Conservation (phyloP, 768 basidiomycete genomes). For the Sarcodon aspratus region DNA sequence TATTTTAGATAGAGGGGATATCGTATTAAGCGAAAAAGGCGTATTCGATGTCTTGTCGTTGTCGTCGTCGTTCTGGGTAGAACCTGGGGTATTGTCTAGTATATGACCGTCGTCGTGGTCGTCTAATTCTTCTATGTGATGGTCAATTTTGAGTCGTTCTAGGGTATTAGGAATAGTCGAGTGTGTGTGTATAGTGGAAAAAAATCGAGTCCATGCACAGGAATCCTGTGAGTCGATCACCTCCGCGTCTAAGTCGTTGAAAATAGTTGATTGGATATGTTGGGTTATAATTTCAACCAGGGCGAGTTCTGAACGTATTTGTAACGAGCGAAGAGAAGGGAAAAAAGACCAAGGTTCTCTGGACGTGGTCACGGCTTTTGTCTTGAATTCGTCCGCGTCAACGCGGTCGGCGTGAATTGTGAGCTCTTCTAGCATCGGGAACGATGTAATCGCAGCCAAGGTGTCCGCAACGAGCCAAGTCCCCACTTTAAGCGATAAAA, state of each 20-base stretch:
- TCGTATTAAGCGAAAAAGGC: neutral
- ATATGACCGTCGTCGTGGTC: neutral
- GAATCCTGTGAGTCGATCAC: neutral
- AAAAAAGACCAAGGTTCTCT: constrained; percentile 1
- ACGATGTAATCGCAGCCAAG: constrained; percentile 8
- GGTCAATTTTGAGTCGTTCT: neutral
- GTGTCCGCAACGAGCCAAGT: constrained; percentile 6
- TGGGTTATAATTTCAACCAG: neutral
- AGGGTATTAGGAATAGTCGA: neutral
- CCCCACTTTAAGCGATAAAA: constrained; percentile 9
- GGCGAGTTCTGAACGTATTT: constrained; percentile 3
- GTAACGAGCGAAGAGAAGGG: constrained; percentile 7
- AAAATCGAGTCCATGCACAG: neutral
- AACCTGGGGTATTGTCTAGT: too few relatives aligned
- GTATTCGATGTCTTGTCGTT: neutral
- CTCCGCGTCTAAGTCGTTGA: neutral
- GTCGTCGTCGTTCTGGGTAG: neutral
- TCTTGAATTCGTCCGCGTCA: constrained; percentile 6
- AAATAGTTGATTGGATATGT: neutral
- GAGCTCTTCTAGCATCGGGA: constrained; percentile 10
- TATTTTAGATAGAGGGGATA: neutral
- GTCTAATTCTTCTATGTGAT: neutral
- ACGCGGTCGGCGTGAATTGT: constrained; percentile 10
- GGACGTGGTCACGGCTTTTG: neutral
- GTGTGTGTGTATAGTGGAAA: neutral